Conservation (phyloP, 768 basidiomycete genomes). For the Lentinula sp. region DNA sequence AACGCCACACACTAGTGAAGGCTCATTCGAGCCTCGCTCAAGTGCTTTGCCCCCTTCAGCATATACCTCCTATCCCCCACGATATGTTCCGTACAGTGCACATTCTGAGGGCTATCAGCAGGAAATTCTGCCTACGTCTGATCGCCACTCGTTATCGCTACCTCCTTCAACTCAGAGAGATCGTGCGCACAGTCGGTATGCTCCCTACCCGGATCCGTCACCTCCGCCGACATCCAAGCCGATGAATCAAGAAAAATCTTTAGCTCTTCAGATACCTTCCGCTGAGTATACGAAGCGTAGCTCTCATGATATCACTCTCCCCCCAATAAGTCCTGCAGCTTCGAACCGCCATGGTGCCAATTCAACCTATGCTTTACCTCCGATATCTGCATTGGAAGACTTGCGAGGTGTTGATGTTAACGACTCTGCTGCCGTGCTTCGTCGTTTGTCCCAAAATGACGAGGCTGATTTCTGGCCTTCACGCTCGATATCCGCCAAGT, state of each 20-base stretch:
- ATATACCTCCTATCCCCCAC: constrained; percentile 1
- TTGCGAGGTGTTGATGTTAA: constrained; percentile 42
- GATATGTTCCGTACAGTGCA: background rate
- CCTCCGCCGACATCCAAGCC: background rate
- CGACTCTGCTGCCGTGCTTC: constrained; percentile 62
- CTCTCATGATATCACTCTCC: constrained; percentile 1
- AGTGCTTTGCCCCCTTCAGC: background rate
- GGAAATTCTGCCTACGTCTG: background rate
- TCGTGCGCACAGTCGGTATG: background rate
- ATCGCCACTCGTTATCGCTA: background rate
- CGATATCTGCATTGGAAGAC: constrained; percentile 65
- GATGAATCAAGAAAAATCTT: background rate
- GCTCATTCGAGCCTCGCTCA: background rate
- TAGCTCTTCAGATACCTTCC: background rate
- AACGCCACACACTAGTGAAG: constrained; percentile 13
- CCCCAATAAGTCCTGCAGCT: constrained; percentile 8
- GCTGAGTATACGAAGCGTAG: background rate
- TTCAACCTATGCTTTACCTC: constrained; percentile 49
- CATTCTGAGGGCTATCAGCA: background rate
- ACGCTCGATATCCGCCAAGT: constrained; percentile 9
- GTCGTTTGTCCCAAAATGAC: constrained; percentile 56
- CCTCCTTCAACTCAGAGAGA: background rate
- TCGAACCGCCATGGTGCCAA: background rate
- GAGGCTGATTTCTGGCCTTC: constrained; percentile 17
- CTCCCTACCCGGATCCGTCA: constrained; percentile 1